These are phyloP conservation scores for Sarocladiaceae sp. DNA, from an alignment of 2,329 filamentous ascomycete species.

Conservation along the genomic window DNA sequence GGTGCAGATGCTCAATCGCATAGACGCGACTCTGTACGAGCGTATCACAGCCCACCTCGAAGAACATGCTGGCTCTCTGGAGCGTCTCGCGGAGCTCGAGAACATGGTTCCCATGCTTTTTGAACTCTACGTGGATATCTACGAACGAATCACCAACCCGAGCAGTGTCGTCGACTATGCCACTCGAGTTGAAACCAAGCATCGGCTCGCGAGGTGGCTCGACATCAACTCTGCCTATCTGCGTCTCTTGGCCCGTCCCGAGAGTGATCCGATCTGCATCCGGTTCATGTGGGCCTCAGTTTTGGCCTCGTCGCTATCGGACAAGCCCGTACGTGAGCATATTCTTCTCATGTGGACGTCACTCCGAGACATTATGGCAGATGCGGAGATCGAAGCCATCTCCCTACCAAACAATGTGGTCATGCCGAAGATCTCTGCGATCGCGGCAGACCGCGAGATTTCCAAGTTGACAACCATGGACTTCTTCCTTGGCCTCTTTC, in stretches of 20 bases:
- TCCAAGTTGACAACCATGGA: constrained; percentile 93
- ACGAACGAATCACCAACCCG: constrained; percentile 53
- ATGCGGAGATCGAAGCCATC: constrained; percentile 40
- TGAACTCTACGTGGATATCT: constrained; percentile 58
- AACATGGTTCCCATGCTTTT: constrained; percentile 53
- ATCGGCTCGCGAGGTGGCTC: constrained; percentile 48
- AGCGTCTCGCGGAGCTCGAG: constrained; percentile 31
- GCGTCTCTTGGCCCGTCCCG: constrained; percentile 27
- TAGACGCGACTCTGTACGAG: constrained; percentile 49
- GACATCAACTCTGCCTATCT: constrained; percentile 43
- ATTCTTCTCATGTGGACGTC: constrained; percentile 56
- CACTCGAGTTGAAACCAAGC: constrained; percentile 44
- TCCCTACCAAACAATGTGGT: constrained; percentile 77
- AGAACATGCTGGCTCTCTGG: constrained; percentile 18
- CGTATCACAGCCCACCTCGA: constrained; percentile 40
- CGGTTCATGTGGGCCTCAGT: constrained; percentile 57
- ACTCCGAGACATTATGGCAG: constrained; percentile 45
- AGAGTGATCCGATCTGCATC: constrained; percentile 37
- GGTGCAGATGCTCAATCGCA: constrained; percentile 50
- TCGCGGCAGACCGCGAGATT: constrained; percentile 85
- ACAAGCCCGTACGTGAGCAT: constrained; percentile 52
- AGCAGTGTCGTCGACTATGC: constrained; percentile 48
- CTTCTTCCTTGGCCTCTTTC: constrained; percentile 89
- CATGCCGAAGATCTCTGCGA: constrained; percentile 80
- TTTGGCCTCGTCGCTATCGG: constrained; percentile 46